Evolutionary conservation across 495 filamentous ascomycete genomes (phyloP), one percentile per base, ranked within the genome.

Genomic region (Daldinia vernicosa): DNA sequence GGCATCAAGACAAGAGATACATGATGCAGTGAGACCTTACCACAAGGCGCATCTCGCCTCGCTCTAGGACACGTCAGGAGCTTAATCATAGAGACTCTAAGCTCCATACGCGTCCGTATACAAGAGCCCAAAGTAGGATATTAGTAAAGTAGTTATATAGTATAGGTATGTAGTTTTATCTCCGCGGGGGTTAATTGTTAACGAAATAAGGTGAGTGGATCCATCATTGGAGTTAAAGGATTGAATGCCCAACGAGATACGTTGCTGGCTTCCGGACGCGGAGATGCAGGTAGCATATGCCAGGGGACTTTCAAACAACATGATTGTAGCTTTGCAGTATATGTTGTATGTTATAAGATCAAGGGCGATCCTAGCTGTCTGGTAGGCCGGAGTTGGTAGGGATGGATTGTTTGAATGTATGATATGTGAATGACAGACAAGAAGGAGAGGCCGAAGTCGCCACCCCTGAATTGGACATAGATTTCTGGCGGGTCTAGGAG

Each of bases 11-110:
- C 63, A 32, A 60, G 50, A 60, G 30, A 57, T 66, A 73, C 69
- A 69, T 70, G 59, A 71, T 75, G 75, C 69, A 66, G 72, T 76
- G 71, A 66, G 70, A 72, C 69, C 59, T 68, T 66, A 60, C 60
- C 69, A 65, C 61, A 69, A 52, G 65, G 55, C 64, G 67, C 64
- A 63, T 63, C 69, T 75, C 66, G 60, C 66, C 66, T 70, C 60
- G 71, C 62, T 74, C 19, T 74, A 24, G 62, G 45, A 74, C 71
- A 70, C 67, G 62, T 70, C 58, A 69, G 43, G 71, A 63, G 71
- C 71, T 74, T 74, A 70, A 70, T 69, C 67, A 67, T 57, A 47
- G 66, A 58, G 22, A 30, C 53, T 39, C 22, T 15, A 47, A 54
- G 53, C 43, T 50, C 47, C 50, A 69, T 55, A 63, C 11, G 56